phyloP scores from a whole-genome alignment of 2,329 filamentous ascomycete genomes.

The Fusarium keratoplasticum region DNA sequence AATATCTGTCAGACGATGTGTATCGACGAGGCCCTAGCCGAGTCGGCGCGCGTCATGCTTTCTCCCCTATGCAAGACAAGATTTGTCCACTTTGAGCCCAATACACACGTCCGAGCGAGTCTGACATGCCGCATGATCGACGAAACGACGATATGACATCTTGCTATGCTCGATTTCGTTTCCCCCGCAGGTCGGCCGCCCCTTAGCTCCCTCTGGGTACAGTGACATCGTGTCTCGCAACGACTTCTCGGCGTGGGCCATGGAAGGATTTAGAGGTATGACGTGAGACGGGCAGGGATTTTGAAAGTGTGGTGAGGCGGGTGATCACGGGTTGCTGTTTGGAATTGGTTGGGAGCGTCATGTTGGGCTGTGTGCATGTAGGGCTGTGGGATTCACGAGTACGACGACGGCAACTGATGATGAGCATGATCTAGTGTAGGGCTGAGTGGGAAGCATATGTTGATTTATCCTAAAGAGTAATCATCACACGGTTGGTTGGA shows the following conservation, averaged over 20 bases:
- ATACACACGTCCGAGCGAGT: neutral
- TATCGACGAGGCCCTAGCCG: neutral
- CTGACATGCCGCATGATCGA: constrained; percentile 1
- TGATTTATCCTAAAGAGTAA: neutral
- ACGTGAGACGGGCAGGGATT: constrained; percentile 39
- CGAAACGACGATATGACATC: neutral
- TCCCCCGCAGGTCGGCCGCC: constrained; percentile 1
- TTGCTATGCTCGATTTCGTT: neutral
- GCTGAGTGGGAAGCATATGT: constrained; percentile 11
- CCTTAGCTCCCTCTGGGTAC: neutral
- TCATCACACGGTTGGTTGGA: neutral
- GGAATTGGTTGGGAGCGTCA: neutral
- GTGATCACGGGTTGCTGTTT: constrained; percentile 30
- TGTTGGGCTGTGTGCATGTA: neutral
- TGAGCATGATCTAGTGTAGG: constrained; percentile 12
- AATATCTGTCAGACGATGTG: neutral
- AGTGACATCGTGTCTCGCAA: constrained; percentile 10
- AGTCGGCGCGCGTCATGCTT: constrained; percentile 16
- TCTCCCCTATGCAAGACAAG: constrained; percentile 12
- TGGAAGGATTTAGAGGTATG: constrained; percentile 39
- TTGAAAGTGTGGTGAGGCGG: constrained; percentile 17
- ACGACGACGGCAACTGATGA: neutral
- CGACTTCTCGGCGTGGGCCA: neutral
- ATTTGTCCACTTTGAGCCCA: constrained; percentile 5
- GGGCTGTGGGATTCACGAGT: neutral